A percentile compares a stretch with the other conserved stretches of the same genome.
Evolutionary conservation across 2,329 filamentous ascomycete species (phyloP).

Genomic region (Exophiala alcalophila): DNA sequence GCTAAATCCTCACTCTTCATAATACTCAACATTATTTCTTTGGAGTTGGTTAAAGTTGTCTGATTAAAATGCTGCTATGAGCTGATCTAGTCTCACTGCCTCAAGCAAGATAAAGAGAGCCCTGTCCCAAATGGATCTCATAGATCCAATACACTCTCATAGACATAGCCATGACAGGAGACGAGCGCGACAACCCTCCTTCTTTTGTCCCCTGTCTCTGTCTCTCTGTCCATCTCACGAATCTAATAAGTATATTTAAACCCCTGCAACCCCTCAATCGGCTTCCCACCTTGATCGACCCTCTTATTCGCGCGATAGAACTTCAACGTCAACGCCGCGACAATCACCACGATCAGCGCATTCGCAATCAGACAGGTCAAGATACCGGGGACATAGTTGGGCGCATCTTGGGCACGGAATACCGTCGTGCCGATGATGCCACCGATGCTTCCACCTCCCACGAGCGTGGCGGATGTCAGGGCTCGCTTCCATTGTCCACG

Average conservation of each 20-base stretch:
- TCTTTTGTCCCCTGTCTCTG: no score
- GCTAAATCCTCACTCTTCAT: no score
- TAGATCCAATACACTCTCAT: no score
- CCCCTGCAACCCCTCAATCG: constrained; percentile 49
- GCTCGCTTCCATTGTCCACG: constrained; percentile 5
- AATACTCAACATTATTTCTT: no score
- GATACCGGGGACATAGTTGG: constrained; percentile 1
- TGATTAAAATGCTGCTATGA: no score
- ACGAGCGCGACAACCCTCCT: no score
- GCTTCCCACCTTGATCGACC: constrained; percentile 40
- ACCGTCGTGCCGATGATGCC: constrained; percentile 2
- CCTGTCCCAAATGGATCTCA: no score
- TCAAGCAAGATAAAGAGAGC: no score
- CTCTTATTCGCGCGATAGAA: constrained; percentile 22
- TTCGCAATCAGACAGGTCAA: constrained; percentile 9
- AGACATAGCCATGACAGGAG: no score
- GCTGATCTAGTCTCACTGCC: no score
- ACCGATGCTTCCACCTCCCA: constrained; percentile 3
- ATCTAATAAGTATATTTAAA: constrained; percentile 38
- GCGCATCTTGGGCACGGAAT: constrained; percentile 2
- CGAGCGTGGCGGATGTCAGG: constrained; percentile 1
- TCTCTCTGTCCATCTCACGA: no score
- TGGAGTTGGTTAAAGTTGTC: no score
- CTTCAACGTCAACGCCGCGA: constrained; percentile 14
- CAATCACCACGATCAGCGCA: constrained; percentile 18